A percentile compares a stretch with the other conserved stretches of the same genome.
Conservation (phyloP, 352 stramenopile genomes). For the Globisporangium nodosum region DNA sequence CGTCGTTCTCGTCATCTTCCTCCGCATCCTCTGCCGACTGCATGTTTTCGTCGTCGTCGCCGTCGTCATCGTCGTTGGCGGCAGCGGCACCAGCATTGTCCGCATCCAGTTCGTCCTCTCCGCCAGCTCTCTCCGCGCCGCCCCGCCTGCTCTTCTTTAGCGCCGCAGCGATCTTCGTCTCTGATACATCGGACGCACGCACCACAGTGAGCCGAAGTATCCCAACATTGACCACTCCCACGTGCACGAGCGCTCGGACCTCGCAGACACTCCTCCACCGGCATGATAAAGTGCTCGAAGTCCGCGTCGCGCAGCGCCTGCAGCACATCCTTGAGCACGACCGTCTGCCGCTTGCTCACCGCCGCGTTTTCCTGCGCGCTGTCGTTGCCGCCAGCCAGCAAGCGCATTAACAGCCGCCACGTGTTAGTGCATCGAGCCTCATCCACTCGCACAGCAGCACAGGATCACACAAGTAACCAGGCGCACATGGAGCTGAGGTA, state of each 20-base stretch:
- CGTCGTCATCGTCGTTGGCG: constrained; percentile 14
- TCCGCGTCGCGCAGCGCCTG: constrained; percentile 65
- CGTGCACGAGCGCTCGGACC: constrained; percentile 22
- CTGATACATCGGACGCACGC: constrained; percentile 14
- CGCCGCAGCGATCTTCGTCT: constrained; percentile 35
- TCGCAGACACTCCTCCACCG: constrained; percentile 64
- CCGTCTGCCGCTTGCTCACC: constrained; percentile 72
- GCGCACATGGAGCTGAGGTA: constrained; percentile 66
- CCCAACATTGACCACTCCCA: too few species aligned
- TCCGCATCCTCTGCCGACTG: constrained; percentile 25
- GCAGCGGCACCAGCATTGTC: not conserved
- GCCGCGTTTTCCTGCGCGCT: constrained; percentile 62
- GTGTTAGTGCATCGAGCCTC: too few species aligned
- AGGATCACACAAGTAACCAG: not conserved
- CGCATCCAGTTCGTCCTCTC: not conserved
- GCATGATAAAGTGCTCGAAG: constrained; percentile 70
- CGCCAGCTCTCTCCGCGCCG: constrained; percentile 11
- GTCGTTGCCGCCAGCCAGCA: not conserved
- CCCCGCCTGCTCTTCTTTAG: constrained; percentile 32
- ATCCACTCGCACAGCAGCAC: too few species aligned
- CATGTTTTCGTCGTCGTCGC: constrained; percentile 41
- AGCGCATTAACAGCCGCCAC: too few species aligned
- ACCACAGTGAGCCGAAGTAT: not conserved
- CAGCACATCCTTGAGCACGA: constrained; percentile 72
- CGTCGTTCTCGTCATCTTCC: constrained; percentile 6